phyloP scores from a whole-genome alignment of 306 rosid species.

The Vigna angularis region DNA sequence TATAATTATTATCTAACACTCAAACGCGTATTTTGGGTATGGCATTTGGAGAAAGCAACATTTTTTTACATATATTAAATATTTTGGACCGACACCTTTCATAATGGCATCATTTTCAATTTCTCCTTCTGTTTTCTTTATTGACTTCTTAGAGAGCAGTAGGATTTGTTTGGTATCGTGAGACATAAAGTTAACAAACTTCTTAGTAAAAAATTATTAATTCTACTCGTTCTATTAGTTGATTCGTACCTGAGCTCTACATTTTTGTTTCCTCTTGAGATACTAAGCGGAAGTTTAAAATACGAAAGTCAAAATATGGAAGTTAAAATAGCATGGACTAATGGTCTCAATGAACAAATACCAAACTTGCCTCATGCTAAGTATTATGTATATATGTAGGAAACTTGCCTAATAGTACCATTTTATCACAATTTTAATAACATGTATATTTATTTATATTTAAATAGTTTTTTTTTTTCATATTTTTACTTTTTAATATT shows the following conservation, averaged over 20 bases:
- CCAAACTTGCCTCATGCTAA: neutral
- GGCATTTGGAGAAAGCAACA: conserved; percentile 23
- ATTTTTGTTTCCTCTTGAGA: neutral
- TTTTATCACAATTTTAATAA: too few species aligned
- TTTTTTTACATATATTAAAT: neutral
- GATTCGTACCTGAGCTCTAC: conserved; percentile 11
- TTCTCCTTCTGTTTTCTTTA: neutral
- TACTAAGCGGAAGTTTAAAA: neutral
- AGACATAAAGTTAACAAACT: conserved; percentile 30
- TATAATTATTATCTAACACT: neutral
- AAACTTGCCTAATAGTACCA: too few species aligned
- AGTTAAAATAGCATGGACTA: conserved; percentile 16
- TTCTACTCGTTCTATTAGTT: neutral
- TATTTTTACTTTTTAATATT: too few species aligned
- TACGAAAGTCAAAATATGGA: neutral
- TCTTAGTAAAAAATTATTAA: neutral
- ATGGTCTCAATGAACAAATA: neutral
- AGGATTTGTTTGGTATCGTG: conserved; percentile 33
- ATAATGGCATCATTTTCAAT: neutral
- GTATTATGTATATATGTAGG: neutral
- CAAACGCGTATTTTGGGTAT: conserved; percentile 26
- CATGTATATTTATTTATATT: too few species aligned
- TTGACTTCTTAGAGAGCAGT: conserved; percentile 12
- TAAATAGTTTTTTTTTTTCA: too few species aligned
- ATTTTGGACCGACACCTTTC: neutral